Evolutionary conservation across 805 yeast species (phyloP).

Genomic region (Suhomyces xylopsoci): DNA sequence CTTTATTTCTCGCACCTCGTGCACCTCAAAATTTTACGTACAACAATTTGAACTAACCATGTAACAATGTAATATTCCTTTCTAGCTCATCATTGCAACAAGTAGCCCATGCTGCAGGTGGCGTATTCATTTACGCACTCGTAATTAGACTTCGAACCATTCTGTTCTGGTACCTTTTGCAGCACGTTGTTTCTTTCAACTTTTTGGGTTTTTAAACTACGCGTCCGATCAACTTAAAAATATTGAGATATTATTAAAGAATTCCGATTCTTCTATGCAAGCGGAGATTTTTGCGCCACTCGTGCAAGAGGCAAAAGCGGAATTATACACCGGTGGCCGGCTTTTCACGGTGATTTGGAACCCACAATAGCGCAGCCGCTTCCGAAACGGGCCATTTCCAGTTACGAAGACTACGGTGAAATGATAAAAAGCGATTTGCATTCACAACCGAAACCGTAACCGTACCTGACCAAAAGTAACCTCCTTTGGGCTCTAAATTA

Average conservation of each 20-base stretch:
- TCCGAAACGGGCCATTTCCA: not conserved
- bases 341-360: not conserved
- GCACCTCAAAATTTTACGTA: not conserved
- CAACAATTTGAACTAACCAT: not conserved
- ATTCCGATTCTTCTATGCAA: not conserved
- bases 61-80: no score
- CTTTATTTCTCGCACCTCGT: not conserved
- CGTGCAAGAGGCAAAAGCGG: not conserved
- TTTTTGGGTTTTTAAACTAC: not conserved
- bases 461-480: not conserved
- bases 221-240: not conserved
- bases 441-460: not conserved
- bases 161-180: not conserved
- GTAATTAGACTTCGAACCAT: not conserved
- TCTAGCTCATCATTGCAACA: not conserved
- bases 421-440: not conserved
- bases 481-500: not conserved
- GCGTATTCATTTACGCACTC: not conserved
- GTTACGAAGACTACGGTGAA: not conserved
- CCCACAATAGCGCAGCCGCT: not conserved
- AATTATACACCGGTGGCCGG: not conserved
- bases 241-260: not conserved
- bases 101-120: not conserved
- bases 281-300: not conserved
- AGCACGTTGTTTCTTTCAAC: not conserved